phyloP scores from a whole-genome alignment of 345 rosid species.

The Capsella bursapastoris region DNA sequence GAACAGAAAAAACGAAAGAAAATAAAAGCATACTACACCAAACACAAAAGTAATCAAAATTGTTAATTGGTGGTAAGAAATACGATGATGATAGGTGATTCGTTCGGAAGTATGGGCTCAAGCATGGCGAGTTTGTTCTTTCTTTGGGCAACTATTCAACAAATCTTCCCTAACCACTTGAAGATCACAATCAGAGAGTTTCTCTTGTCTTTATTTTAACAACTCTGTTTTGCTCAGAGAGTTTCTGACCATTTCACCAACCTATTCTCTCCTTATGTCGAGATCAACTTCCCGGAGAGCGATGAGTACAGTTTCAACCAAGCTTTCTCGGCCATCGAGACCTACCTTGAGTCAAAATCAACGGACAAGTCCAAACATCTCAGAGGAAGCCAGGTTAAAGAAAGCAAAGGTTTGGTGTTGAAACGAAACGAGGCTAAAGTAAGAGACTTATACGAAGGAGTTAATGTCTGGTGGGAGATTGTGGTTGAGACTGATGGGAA shows the following conservation, averaged over 20 bases:
- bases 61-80: background rate
- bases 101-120: conserved; percentile 34
- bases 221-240: conserved; percentile 41
- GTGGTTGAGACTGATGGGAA: conserved; percentile 45
- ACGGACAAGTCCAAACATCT: conserved; percentile 53
- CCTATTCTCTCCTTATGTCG: conserved; percentile 53
- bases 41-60: too few species aligned
- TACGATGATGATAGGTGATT: conserved; percentile 35
- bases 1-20: too few species aligned
- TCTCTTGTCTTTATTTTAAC: conserved; percentile 36
- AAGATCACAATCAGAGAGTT: conserved; percentile 36
- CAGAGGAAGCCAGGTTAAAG: conserved; percentile 52
- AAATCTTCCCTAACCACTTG: conserved; percentile 56
- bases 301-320: conserved; percentile 55
- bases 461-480: conserved; percentile 56
- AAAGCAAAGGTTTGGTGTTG: conserved; percentile 37
- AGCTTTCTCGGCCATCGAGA: conserved; percentile 55
- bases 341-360: conserved; percentile 54
- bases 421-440: conserved; percentile 32
- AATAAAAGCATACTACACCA: too few species aligned
- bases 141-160: conserved; percentile 55
- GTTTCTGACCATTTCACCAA: conserved; percentile 41
- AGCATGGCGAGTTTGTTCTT: conserved; percentile 52
- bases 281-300: conserved; percentile 57
- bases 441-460: conserved; percentile 51